Evolutionary conservation across 192 early-diverging fungal genomes (phyloP), one percentile per base, ranked within the genome.

Genomic region (Obelidium mucronatum): DNA sequence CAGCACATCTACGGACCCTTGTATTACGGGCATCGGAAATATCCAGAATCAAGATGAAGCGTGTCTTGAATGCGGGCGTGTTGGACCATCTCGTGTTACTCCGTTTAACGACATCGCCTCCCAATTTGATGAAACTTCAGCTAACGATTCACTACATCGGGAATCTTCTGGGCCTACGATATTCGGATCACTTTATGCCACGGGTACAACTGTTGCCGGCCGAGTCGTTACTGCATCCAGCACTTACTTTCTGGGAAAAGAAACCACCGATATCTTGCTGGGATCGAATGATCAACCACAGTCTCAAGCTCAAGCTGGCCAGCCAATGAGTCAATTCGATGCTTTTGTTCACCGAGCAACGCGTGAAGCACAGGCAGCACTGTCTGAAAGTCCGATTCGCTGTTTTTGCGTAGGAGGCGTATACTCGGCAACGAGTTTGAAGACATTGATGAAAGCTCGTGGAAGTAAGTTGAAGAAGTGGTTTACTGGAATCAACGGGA

Each of bases 381-480:
- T 73, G 15, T 30, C 40, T 17, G 42, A 6, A 30, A 56, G 31
- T 15, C 77, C 77, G n/a, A 75, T 79, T 40, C 40, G 71, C 31
- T 39, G 34, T 36, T 60, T 84, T 39, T 74, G 59, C 61, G 83
- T 84, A 15, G 81, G 81, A 28, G 83, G 81, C 3, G 48, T 78
- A 11, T 67, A 67, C 39, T 66, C 40, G 56, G 81, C 79, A 2
- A 84, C 83, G 13, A 82, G 78, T 17, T 51, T 81, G 37, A 75
- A 78, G 36, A 82, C 81, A 30, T 44, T 84, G 67, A 73, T 68
- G 62, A 28, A 67, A 11, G 78, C 55, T 22, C 67, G 68, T 8
- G 69, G 76, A 13, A 59, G 44, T 30, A 70, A 64, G 56, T 53
- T 77, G 63, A 40, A 67, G 22, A 74, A 40, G 48, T 64, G 63